Conservation (phyloP, 768 basidiomycete genomes). For the Vishniacozyma victoriae region DNA sequence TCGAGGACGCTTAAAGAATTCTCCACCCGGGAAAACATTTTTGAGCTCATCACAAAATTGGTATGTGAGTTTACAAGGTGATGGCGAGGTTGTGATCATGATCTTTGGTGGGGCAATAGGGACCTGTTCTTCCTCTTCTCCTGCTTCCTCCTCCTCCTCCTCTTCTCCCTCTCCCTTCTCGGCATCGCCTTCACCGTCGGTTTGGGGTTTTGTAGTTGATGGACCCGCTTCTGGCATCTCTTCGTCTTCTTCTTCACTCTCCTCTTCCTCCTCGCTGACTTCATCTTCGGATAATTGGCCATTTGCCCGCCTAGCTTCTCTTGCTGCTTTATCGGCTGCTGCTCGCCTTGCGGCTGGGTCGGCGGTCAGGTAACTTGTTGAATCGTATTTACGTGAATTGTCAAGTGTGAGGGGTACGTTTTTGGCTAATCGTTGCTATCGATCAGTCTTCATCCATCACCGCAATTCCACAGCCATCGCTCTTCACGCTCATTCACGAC, state of each 20-base stretch:
- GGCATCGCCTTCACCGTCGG: conserved; percentile 50
- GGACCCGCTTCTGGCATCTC: conserved; percentile 40
- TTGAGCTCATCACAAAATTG: conserved; percentile 88
- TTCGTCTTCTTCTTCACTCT: conserved; percentile 52
- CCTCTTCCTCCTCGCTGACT: conserved; percentile 14
- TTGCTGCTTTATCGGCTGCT: conserved; percentile 29
- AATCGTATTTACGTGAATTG: conserved; percentile 72
- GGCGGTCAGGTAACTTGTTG: conserved; percentile 48
- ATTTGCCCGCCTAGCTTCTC: conserved; percentile 57
- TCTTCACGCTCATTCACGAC: no score
- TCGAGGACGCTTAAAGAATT: conserved; percentile 78
- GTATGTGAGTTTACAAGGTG: conserved; percentile 80
- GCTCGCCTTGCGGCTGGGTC: conserved; percentile 42
- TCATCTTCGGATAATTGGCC: conserved; percentile 51
- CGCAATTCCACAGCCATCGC: neutral
- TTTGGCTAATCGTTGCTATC: conserved; percentile 69
- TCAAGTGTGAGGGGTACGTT: conserved; percentile 90
- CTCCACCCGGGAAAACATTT: conserved; percentile 83
- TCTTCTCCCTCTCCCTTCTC: conserved; percentile 25
- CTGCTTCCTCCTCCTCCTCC: conserved; percentile 18
- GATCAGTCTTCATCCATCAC: conserved; percentile 3
- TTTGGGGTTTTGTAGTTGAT: conserved; percentile 42
- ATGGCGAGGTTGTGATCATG: conserved; percentile 81
- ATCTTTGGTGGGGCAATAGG: conserved; percentile 66
- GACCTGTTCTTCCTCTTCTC: conserved; percentile 40